Percentiles rank a stretch among this genome's conserved stretches.
Conservation (phyloP, 306 rosid species). For the peach (Prunus persica) region Prunus_persica_NCBIv2 NC_034014.1:21978501-21979000, state of each 20-base stretch:
- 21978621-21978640: too few relatives aligned
- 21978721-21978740: background rate
- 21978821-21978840: background rate
- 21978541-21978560: too few relatives aligned
- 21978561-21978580: too few relatives aligned
- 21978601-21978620: too few relatives aligned
- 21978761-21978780: background rate
- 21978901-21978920: constrained; percentile 8
- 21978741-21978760: too few relatives aligned
- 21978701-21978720: background rate
- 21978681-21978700: background rate
- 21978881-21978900: constrained; percentile 17
- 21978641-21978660: too few relatives aligned
- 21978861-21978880: background rate
- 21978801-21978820: background rate
- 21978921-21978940: constrained; percentile 14
- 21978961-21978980: constrained; percentile 11
- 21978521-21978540: too few relatives aligned
- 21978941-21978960: background rate
- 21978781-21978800: background rate
- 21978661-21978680: background rate
- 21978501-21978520: too few relatives aligned
- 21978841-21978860: constrained; percentile 2
- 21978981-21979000: constrained; percentile 7
- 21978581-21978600: too few relatives aligned